Base-by-base conservation (phyloP, 1,284 basidiomycete genomes). In the Ustanciosporium gigantosporum region DNA sequence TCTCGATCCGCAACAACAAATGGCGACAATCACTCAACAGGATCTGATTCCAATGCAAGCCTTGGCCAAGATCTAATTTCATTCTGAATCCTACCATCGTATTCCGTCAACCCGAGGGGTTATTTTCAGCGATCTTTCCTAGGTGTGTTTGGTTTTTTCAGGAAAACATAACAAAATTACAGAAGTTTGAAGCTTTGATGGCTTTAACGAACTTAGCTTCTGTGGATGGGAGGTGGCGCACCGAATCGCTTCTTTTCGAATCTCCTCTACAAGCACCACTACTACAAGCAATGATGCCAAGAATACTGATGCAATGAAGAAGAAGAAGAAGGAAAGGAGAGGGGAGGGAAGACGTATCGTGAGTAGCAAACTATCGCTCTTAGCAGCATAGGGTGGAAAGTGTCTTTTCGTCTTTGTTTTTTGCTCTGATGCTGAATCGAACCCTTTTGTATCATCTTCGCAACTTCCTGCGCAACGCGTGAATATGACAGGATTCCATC, bases 161-260 rank as follows among this genome's bases (percentile, higher is more conserved):
- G 67, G 79, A 85, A 0, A 82, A 83, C 0, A 79, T 85, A 0
- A 82, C 83, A 0, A 84, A 90, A 1, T 81, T 97, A 14, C 91
- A 96, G 72, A 84, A 84, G 35, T 98, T 98, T 72, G 94, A 98
- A 78, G 85, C 87, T 3, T 82, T 92, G 57, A 93, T 98, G 89
- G 93, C 92, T 1, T 82, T 98, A 38, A 98, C 94, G 4, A 98
- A 98, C 75, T 80, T 98, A 25, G 87, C 92, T 1, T 91, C 90
- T n/a, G 44, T 73, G 7, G 48, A 49, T 5, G 49, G 56, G 46
- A 47, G 5, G 31, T 66, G 20, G 58, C 66, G 9, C 24, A 82
- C 16, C 83, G 85, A 7, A 56, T 73, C n/a, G 66, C 61, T 4
- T 19, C 9, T 29, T 29, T 13, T 19, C 14, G 11, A n/a, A n/a